Evolutionary conservation across 805 yeast genomes (phyloP), one percentile per base, ranked within the genome.

Genomic region (Pichia sporocuriosa): DNA sequence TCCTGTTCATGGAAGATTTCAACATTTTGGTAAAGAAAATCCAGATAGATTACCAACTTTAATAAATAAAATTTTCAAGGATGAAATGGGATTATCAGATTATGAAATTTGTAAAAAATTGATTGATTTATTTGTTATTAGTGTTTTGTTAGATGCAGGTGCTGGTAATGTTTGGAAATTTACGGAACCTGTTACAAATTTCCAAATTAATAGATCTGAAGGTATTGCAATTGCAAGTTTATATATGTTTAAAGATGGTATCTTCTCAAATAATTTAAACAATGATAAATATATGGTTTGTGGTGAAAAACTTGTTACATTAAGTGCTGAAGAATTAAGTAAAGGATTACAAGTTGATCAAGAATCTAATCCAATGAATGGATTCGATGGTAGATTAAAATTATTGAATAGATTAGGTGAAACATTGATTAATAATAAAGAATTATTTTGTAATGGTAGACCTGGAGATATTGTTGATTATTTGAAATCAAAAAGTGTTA

Each of bases 1-100:
- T 40, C 84, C 85, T 4, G 77, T 81, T 8, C 84, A 79, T 56
- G 84, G 84, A 2, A 65, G 85, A 42, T 78, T 79, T 75, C 82
- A 77, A 50, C 84, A 79, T 55, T 67, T 79, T 52, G 75, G 77
- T 50, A 74, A 70, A 26, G 73, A 74, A 29, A 69, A 65, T n/a
- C 52, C 54, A 26, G 57, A 56, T 15, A 67, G 84, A 31, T 63
- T 78, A 32, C 70, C 67, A 16, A 43, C 49, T 3, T 53, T 77
- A 43, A 66, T 77, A 22, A 38, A 51, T 4, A 52, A 46, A 2
- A 43, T 53, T 23, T 71, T 78, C 70, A 42, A 58, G 27, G 12
- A 31, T 10, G 13, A 27, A 12, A 13, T 32, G 32, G 41, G 32
- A 1, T 32, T 50, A 8, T 19, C 50, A 2, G 58, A 61, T 12